Conservation (phyloP, 2,329 filamentous ascomycete species). For the Alternaria arborescens region DNA sequence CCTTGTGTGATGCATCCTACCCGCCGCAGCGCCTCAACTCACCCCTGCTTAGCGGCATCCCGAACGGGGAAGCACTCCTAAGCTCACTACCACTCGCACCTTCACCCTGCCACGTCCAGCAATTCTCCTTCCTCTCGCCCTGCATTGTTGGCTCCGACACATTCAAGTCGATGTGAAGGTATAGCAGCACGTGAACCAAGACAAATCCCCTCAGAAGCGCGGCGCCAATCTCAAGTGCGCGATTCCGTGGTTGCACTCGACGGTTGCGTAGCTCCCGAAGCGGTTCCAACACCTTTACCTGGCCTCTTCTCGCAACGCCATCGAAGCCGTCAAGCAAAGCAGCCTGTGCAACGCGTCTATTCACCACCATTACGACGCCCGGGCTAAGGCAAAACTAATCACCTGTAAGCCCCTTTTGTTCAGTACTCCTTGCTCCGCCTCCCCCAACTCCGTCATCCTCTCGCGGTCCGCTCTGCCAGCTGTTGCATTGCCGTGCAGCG, state of each 20-base stretch:
- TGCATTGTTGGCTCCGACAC: constrained; percentile 12
- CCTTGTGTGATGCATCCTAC: not conserved
- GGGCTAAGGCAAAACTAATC: constrained; percentile 17
- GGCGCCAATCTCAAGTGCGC: constrained; percentile 5
- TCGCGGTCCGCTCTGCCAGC: not conserved
- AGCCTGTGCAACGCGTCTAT: constrained; percentile 21
- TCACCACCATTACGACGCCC: constrained; percentile 12
- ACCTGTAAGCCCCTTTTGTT: constrained; percentile 16
- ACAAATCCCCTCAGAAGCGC: not conserved
- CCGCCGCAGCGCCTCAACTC: constrained; percentile 8
- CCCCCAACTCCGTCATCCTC: constrained; percentile 13
- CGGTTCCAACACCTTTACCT: constrained; percentile 30
- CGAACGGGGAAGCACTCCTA: constrained; percentile 24
- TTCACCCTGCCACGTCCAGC: constrained; percentile 32
- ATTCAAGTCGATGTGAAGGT: constrained; percentile 5
- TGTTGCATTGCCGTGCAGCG: not conserved
- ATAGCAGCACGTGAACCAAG: constrained; percentile 5
- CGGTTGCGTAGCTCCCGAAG: constrained; percentile 29
- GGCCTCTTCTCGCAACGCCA: constrained; percentile 31
- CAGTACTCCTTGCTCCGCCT: constrained; percentile 25
- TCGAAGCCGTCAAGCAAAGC: constrained; percentile 10
- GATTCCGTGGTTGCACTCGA: constrained; percentile 19
- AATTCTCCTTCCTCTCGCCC: constrained; percentile 16
- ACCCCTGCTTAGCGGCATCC: constrained; percentile 28
- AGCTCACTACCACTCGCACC: constrained; percentile 33